Percentiles rank a stretch among this genome's conserved stretches.
Evolutionary conservation across 2,329 filamentous ascomycete species (phyloP).

Genomic region (Ascochyta rabiei): DNA sequence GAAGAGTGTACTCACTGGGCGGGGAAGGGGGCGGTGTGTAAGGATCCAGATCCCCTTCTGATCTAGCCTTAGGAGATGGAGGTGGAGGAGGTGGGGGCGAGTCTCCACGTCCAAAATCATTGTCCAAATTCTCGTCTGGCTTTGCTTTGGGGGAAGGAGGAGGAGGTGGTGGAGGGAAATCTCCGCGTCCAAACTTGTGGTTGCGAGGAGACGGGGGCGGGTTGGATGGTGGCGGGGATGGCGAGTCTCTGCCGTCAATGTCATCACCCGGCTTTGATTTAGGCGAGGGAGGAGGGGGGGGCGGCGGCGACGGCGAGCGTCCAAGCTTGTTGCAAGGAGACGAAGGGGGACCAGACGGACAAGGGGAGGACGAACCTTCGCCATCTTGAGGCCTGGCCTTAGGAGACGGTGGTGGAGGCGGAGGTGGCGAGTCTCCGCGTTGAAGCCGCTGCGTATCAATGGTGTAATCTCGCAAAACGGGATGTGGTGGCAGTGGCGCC

Average conservation of each 20-base stretch:
- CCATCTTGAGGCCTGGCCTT: background rate
- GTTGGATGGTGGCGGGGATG: background rate
- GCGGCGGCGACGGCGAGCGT: background rate
- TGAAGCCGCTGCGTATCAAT: background rate
- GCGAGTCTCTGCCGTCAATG: too few species aligned
- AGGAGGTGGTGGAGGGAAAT: background rate
- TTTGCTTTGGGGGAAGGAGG: background rate
- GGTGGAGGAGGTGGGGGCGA: background rate
- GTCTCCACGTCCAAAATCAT: background rate
- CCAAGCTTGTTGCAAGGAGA: too few species aligned
- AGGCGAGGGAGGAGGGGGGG: too few species aligned
- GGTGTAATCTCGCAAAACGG: background rate
- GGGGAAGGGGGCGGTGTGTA: background rate
- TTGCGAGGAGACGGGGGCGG: too few species aligned
- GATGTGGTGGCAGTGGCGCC: background rate
- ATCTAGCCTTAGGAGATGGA: background rate
- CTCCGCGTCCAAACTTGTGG: background rate
- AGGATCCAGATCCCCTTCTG: background rate
- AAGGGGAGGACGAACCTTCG: background rate
- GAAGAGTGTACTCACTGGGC: background rate
- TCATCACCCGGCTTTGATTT: too few species aligned
- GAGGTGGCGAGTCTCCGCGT: background rate
- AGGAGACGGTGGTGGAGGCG: background rate
- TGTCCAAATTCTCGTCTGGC: background rate
- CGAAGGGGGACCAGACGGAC: background rate